Percentiles rank a stretch among this genome's conserved stretches.
Evolutionary conservation across 495 filamentous ascomycete species (phyloP).

Genomic region (Neurospora cerealis): DNA sequence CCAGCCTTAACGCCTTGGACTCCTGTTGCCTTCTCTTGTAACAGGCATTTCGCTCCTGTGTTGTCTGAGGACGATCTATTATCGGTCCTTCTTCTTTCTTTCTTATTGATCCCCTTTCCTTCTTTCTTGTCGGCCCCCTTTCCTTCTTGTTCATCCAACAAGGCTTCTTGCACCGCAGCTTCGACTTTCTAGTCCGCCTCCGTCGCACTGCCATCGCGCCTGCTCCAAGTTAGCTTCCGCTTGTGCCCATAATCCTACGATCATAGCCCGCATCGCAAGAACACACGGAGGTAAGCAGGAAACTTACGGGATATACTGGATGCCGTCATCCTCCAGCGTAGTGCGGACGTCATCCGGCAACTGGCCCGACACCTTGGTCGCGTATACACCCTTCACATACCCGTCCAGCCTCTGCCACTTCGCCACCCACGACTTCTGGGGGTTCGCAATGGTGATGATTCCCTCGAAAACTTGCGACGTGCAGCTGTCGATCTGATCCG

Average conservation of each 20-base stretch:
- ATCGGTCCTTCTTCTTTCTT: background rate
- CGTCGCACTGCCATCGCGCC: conserved; percentile 42
- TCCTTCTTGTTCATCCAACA: background rate
- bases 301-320: conserved; percentile 59
- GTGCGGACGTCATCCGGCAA: conserved; percentile 54
- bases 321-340: conserved; percentile 56
- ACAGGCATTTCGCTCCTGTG: background rate
- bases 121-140: background rate
- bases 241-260: background rate
- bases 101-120: background rate
- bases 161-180: background rate
- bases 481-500: conserved; percentile 78
- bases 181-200: conserved; percentile 24
- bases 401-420: conserved; percentile 87
- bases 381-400: conserved; percentile 82
- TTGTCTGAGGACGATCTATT: background rate
- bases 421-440: conserved; percentile 76
- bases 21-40: background rate
- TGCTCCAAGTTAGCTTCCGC: conserved; percentile 5
- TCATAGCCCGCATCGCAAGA: background rate
- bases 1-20: background rate
- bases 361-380: conserved; percentile 77
- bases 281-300: background rate
- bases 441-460: conserved; percentile 70
- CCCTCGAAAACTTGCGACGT: conserved; percentile 94